A percentile compares a stretch with the other conserved stretches of the same genome.
phyloP scores from a whole-genome alignment of 441 rosid species.

The Gossypium laxum region DNA sequence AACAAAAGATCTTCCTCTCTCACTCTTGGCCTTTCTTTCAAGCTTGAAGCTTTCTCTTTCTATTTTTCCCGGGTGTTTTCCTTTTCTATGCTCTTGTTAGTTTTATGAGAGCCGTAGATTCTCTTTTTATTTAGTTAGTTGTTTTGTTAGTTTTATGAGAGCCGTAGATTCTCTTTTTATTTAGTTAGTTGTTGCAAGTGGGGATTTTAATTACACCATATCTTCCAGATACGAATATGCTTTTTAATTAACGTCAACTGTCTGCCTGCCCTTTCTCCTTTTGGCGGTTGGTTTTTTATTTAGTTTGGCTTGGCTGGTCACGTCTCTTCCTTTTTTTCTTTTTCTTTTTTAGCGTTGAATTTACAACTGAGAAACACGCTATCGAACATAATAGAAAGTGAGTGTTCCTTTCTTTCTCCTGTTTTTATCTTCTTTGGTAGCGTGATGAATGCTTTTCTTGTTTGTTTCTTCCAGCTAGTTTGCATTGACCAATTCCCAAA shows the following conservation, averaged over 20 bases:
- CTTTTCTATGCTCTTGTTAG: too few species aligned
- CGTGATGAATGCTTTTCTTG: constrained; percentile 13
- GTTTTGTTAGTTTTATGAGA: neutral
- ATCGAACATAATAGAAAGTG: neutral
- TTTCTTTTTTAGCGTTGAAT: neutral
- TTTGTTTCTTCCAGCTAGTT: constrained; percentile 15
- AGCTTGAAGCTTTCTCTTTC: constrained; percentile 10
- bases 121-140: neutral
- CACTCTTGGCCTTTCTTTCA: neutral
- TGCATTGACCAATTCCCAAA: neutral
- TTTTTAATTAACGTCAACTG: constrained; percentile 19
- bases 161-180: neutral
- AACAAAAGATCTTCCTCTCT: too few species aligned
- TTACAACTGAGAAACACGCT: neutral
- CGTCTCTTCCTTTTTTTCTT: neutral
- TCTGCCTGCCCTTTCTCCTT: neutral
- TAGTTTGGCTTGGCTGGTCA: constrained; percentile 9
- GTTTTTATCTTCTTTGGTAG: constrained; percentile 8
- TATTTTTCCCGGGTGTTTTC: neutral
- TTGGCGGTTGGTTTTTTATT: constrained; percentile 21
- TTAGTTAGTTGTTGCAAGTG: neutral
- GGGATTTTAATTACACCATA: neutral
- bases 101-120: neutral
- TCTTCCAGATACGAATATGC: constrained; percentile 39
- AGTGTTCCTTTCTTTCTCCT: constrained; percentile 15